phyloP scores from a whole-genome alignment of 2,329 filamentous ascomycete species.

The Botrytis squamosa region DNA sequence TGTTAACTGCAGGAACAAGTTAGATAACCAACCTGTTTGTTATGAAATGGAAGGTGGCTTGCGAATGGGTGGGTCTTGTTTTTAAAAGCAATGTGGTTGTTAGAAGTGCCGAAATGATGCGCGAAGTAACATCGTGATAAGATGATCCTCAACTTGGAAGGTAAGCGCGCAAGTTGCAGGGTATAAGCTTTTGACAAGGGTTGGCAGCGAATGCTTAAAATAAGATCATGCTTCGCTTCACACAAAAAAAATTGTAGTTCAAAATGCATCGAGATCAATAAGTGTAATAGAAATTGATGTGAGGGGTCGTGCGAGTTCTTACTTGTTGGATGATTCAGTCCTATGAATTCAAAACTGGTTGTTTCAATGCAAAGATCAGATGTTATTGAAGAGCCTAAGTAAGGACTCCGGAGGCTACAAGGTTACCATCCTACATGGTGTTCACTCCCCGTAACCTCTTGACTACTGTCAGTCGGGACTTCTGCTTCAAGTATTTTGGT shows the following conservation, averaged over 20 bases:
- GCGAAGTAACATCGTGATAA: slow-evolving; percentile 2
- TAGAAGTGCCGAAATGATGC: neutral
- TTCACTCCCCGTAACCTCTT: neutral
- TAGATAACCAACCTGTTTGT: slow-evolving; percentile 1
- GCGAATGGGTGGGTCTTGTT: neutral
- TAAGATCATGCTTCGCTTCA: neutral
- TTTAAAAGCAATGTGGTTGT: neutral
- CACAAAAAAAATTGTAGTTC: neutral
- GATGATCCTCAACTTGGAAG: neutral
- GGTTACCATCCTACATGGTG: neutral
- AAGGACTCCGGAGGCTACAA: neutral
- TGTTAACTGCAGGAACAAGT: neutral
- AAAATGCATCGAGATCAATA: slow-evolving; percentile 4
- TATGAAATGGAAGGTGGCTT: neutral
- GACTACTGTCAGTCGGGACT: neutral
- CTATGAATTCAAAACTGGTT: neutral
- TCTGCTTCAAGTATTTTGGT: neutral
- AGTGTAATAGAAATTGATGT: neutral
- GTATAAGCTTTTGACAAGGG: neutral
- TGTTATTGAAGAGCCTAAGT: neutral
- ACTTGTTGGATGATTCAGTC: neutral
- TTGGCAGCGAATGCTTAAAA: neutral
- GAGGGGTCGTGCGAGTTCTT: neutral
- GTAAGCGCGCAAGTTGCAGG: slow-evolving; percentile 9
- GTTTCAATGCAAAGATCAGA: neutral